These are phyloP conservation scores for Boechera divaricarpa DNA, from an alignment of 345 rosid genomes.

Conservation along the genomic window DNA sequence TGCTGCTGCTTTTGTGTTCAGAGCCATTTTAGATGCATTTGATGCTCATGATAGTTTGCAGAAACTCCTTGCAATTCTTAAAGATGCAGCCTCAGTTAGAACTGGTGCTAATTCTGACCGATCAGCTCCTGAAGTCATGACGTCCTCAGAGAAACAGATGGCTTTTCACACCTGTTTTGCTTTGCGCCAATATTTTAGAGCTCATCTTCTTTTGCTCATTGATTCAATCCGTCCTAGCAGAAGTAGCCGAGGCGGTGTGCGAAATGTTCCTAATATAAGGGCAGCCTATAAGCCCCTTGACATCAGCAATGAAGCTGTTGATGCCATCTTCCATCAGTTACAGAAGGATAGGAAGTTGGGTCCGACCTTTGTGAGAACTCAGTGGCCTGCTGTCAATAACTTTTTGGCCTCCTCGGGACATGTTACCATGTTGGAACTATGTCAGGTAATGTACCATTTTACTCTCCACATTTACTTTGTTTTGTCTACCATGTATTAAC, in stretches of 20 bases:
- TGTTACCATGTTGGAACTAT: conserved; percentile 86
- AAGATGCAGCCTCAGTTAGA: conserved; percentile 88
- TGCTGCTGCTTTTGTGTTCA: conserved; percentile 93
- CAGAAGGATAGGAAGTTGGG: conserved; percentile 98
- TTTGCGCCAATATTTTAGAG: conserved; percentile 95
- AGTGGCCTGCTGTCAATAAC: conserved; percentile 85
- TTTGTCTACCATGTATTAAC: conserved; percentile 30
- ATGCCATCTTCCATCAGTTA: conserved; percentile 84
- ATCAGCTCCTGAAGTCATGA: conserved; percentile 81
- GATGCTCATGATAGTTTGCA: conserved; percentile 88
- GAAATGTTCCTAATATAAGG: conserved; percentile 77
- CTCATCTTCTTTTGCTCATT: conserved; percentile 87
- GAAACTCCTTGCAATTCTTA: conserved; percentile 76
- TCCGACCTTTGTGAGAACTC: conserved; percentile 84
- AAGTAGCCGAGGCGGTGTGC: conserved; percentile 70
- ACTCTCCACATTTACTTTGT: conserved; percentile 7
- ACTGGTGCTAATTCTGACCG: conserved; percentile 91
- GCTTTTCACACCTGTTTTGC: conserved; percentile 95
- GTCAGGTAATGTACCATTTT: conserved; percentile 68
- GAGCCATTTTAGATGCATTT: conserved; percentile 97
- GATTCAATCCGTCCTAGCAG: conserved; percentile 92
- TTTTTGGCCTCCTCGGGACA: conserved; percentile 82
- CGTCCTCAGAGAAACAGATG: conserved; percentile 94
- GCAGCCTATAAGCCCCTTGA: conserved; percentile 96
- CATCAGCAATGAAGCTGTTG: conserved; percentile 96